A percentile compares a stretch with the other conserved stretches of the same genome.
These are phyloP conservation scores for Rhinocladiella mackenziei DNA, from an alignment of 2,329 filamentous ascomycete genomes.

Conservation along the genomic window DNA sequence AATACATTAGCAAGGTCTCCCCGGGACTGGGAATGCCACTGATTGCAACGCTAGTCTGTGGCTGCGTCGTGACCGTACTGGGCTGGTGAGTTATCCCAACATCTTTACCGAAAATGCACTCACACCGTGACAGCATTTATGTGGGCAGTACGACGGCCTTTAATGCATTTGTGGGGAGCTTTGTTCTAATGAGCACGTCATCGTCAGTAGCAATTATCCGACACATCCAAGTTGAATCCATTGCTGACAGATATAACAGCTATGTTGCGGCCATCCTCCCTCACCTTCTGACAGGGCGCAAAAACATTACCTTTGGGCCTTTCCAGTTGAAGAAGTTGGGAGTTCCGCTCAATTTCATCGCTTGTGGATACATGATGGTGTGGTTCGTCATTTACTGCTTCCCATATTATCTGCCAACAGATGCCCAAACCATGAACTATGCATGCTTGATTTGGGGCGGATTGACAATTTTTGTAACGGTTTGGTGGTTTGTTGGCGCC, in stretches of 20 bases:
- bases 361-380: conserved; percentile 52
- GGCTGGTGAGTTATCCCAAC: conserved; percentile 36
- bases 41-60: conserved; percentile 53
- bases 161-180: conserved; percentile 55
- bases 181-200: conserved; percentile 54
- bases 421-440: conserved; percentile 53
- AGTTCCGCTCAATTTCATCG: conserved; percentile 47
- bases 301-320: conserved; percentile 49
- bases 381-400: conserved; percentile 61
- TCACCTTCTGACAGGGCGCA: conserved; percentile 50
- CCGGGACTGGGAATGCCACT: conserved; percentile 49
- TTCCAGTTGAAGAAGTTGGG: conserved; percentile 55
- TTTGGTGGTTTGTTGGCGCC: conserved; percentile 40
- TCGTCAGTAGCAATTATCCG: conserved; percentile 33
- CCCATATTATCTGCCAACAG: conserved; percentile 47
- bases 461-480: conserved; percentile 47
- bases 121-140: conserved; percentile 47
- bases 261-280: conserved; percentile 52
- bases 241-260: conserved; percentile 7
- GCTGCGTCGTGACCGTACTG: conserved; percentile 49
- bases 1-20: conserved; percentile 48
- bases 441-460: conserved; percentile 51
- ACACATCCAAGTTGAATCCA: neutral
- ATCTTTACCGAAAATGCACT: conserved; percentile 44
- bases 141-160: conserved; percentile 42